These are phyloP conservation scores for Pseudopyricularia cyperi DNA, from an alignment of 2,329 filamentous ascomycete genomes.

Conservation along the genomic window DNA sequence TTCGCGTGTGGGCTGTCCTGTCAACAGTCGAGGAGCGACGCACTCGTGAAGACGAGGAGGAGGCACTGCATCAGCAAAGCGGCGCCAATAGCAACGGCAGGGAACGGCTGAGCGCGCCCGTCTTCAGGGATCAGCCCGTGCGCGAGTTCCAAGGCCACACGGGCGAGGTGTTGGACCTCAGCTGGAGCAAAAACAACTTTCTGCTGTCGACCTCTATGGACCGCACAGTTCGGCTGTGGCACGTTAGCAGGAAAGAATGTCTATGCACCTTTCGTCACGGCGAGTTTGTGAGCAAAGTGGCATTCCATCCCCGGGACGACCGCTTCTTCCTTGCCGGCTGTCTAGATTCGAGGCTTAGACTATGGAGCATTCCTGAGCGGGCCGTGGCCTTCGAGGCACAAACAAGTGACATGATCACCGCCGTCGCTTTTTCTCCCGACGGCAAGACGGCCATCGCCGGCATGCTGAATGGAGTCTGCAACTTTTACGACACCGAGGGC, in stretches of 20 bases:
- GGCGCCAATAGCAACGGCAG: constrained; percentile 21
- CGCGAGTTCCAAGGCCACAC: constrained; percentile 75
- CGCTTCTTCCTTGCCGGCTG: constrained; percentile 94
- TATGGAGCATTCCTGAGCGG: constrained; percentile 98
- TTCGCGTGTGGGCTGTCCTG: constrained; percentile 83
- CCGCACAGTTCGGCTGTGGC: constrained; percentile 91
- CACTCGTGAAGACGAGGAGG: constrained; percentile 59
- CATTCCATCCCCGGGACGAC: constrained; percentile 89
- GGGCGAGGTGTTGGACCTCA: constrained; percentile 77
- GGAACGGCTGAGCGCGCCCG: constrained; percentile 70
- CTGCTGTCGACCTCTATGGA: constrained; percentile 94
- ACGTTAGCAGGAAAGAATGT: constrained; percentile 72
- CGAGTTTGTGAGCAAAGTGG: constrained; percentile 88
- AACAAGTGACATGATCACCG: constrained; percentile 79
- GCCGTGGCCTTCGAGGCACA: constrained; percentile 72
- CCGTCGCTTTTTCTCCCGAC: constrained; percentile 86
- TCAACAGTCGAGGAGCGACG: constrained; percentile 68
- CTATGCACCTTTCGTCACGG: constrained; percentile 89
- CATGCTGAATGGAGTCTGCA: constrained; percentile 69
- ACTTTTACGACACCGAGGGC: constrained; percentile 88
- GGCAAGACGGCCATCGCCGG: constrained; percentile 84
- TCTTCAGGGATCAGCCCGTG: constrained; percentile 69
- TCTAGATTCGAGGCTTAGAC: constrained; percentile 70
- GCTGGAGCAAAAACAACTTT: constrained; percentile 99
- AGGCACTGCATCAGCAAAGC: constrained; percentile 8